phyloP scores from a whole-genome alignment of 352 stramenopile genomes.

The Blastocystis sp. region DNA sequence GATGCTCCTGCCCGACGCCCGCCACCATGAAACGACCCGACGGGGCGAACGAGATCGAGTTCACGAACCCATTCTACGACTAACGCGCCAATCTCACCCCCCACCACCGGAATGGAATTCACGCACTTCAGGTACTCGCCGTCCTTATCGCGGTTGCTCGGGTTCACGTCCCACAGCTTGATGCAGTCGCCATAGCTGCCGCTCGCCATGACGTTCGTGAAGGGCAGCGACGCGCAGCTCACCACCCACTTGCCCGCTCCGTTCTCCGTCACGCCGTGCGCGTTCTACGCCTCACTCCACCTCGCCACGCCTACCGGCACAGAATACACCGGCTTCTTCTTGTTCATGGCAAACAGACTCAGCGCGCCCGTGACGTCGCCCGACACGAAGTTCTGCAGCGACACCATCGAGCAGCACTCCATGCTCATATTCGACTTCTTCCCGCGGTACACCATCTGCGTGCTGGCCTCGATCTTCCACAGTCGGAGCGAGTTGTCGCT shows the following conservation, averaged over 20 bases:
- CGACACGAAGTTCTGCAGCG: slow-evolving; percentile 89
- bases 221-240: slow-evolving; percentile 83
- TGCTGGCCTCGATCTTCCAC: slow-evolving; percentile 93
- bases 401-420: slow-evolving; percentile 89
- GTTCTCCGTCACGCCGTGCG: slow-evolving; percentile 80
- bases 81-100: slow-evolving; percentile 81
- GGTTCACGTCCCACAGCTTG: slow-evolving; percentile 82
- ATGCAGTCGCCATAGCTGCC: slow-evolving; percentile 88
- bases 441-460: slow-evolving; percentile 90
- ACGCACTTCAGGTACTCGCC: slow-evolving; percentile 79
- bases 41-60: slow-evolving; percentile 78
- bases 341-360: slow-evolving; percentile 88
- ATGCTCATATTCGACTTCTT: slow-evolving; percentile 82
- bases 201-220: slow-evolving; percentile 86
- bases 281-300: slow-evolving; percentile 75
- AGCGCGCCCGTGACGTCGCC: slow-evolving; percentile 87
- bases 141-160: slow-evolving; percentile 45
- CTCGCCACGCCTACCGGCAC: slow-evolving; percentile 75
- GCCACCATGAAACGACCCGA: slow-evolving; percentile 86
- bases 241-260: slow-evolving; percentile 22
- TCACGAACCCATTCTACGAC: slow-evolving; percentile 77
- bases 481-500: slow-evolving; percentile 88
- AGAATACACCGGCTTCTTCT: slow-evolving; percentile 88
- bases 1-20: slow-evolving; percentile 88
- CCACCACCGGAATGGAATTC: slow-evolving; percentile 81